These are phyloP conservation scores for Candida mattraensis DNA, from an alignment of 805 yeast genomes.

Conservation along the genomic window DNA sequence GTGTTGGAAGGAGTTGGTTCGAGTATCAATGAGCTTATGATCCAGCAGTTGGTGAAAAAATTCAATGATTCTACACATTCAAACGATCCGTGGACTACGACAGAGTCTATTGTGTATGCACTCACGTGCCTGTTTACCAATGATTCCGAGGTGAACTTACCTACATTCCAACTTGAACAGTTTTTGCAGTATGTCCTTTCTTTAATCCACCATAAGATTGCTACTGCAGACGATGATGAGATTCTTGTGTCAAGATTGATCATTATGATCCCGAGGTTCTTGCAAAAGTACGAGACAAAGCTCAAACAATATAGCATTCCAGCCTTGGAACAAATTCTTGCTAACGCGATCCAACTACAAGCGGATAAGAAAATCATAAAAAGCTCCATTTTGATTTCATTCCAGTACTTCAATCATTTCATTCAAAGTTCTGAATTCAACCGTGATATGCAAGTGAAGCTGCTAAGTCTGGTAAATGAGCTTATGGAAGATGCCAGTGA, in stretches of 20 bases:
- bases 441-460: slow-evolving; percentile 25
- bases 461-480: slow-evolving; percentile 39
- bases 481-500: slow-evolving; percentile 67
- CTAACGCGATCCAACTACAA: slow-evolving; percentile 26
- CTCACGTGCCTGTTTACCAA: slow-evolving; percentile 44
- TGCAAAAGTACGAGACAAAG: slow-evolving; percentile 48
- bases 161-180: slow-evolving; percentile 23
- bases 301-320: slow-evolving; percentile 25
- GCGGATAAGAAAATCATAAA: slow-evolving; percentile 23
- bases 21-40: slow-evolving; percentile 36
- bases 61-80: slow-evolving; percentile 12
- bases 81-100: slow-evolving; percentile 27
- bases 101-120: slow-evolving; percentile 44
- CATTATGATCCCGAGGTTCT: slow-evolving; percentile 53
- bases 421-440: slow-evolving; percentile 24
- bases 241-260: slow-evolving; percentile 51
- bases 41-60: slow-evolving; percentile 21
- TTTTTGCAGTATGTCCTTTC: slow-evolving; percentile 23
- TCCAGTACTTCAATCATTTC: slow-evolving; percentile 43
- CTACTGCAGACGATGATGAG: slow-evolving; percentile 21
- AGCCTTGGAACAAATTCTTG: slow-evolving; percentile 24
- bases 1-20: slow-evolving; percentile 50
- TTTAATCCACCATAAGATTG: slow-evolving; percentile 13
- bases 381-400: slow-evolving; percentile 46
- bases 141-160: slow-evolving; percentile 27